Base-by-base conservation (phyloP, 177 flowering plant species). In the Vitis hybrid region DNA sequence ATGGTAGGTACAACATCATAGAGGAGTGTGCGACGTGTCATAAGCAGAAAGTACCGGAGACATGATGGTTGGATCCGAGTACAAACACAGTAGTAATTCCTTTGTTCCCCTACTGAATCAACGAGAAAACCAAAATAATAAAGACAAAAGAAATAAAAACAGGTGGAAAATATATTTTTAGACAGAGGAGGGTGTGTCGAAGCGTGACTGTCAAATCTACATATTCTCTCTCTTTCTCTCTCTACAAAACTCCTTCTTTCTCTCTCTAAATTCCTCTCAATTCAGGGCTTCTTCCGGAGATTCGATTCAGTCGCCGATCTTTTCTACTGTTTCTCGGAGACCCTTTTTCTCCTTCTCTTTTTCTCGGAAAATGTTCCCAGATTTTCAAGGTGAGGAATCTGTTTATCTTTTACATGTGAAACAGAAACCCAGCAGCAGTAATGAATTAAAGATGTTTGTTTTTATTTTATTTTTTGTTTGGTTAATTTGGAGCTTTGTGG, bases 171-270 rank as follows among this genome's bases (percentile, higher is more conserved):
- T 71, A 48, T 21, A 52, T 71, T 64, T 71, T 72, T 66, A 69
- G 73, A 81, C 78, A 79, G 50, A 65, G 65, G 66, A 63, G 75
- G 77, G 77, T 67, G 72, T 77, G 74, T 64, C 60, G 75, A 61
- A 83, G 87, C 77, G 81, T 77, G 88, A 87, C 85, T 82, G 84
- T 83, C 90, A 84, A 80, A 85, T 86, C 90, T 82, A 70, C 85
- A 75, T 74, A 78, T 83, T 88, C 89, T 82, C 82, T 79, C 77
- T 72, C 71, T 74, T 67, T 61, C 73, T 67, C 75, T 68, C 72
- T 56, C 57, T 40, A 40, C 46, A 0, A 18, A 57, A 35, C 35
- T 56, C 64, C 8, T 27, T 56, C 65, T 71, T 61, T 67, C 65
- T 81, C 77, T 75, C 30, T 62, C 60, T 63, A n/a, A n/a, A 62